phyloP scores from a whole-genome alignment of 2,329 filamentous ascomycete species.

The Cryphonectria japonica region DNA sequence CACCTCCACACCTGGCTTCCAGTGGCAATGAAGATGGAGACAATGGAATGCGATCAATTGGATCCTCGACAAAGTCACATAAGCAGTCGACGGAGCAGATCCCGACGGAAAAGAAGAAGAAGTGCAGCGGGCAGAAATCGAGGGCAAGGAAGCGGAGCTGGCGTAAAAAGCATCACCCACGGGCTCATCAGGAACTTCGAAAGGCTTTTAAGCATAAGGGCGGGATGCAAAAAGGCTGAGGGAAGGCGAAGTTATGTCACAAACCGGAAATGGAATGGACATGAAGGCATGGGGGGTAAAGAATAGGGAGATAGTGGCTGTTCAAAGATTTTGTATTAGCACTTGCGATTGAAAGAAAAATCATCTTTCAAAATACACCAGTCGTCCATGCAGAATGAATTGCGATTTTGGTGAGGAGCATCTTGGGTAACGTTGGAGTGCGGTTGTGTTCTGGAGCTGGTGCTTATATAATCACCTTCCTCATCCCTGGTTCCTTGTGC shows the following conservation, averaged over 20 bases:
- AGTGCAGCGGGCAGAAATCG: background rate
- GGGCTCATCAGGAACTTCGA: background rate
- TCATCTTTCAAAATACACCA: background rate
- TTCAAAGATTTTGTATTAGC: background rate
- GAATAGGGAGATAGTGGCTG: background rate
- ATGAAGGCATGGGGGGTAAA: background rate
- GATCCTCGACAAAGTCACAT: constrained; percentile 15
- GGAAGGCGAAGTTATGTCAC: background rate
- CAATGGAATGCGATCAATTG: background rate
- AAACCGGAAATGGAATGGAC: background rate
- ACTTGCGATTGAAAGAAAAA: background rate
- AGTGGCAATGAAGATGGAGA: background rate
- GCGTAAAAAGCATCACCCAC: background rate
- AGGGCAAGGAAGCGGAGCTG: background rate
- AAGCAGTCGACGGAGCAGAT: background rate
- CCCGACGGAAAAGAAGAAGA: background rate
- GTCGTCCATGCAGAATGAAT: background rate
- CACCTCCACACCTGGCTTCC: background rate
- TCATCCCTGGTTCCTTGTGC: constrained; percentile 15
- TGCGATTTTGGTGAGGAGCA: background rate
- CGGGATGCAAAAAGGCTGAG: background rate
- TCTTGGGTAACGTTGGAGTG: background rate
- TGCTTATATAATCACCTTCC: constrained; percentile 23
- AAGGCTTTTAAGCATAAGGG: background rate
- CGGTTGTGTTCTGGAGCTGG: background rate